phyloP scores from a whole-genome alignment of 176 grass and related monocot species.

The Zizania latifolia region DNA sequence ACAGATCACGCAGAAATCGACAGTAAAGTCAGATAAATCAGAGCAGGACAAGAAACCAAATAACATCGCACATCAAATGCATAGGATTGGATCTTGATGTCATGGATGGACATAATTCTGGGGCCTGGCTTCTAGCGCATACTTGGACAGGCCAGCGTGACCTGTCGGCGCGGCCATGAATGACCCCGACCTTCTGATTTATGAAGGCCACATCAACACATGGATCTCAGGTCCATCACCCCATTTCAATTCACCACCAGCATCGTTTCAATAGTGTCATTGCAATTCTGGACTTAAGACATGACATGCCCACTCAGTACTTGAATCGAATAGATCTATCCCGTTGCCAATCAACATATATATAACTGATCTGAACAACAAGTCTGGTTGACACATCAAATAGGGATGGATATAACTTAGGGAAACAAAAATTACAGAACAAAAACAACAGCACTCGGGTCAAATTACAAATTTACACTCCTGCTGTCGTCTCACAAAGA shows the following conservation, averaged over 20 bases:
- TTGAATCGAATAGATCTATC: neutral
- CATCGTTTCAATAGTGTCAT: too few relatives aligned
- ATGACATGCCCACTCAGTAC: neutral
- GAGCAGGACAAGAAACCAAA: neutral
- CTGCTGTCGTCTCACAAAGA: constrained; percentile 22
- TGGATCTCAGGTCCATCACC: neutral
- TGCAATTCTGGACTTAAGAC: too few relatives aligned
- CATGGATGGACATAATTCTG: constrained; percentile 17
- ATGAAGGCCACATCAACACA: constrained; percentile 1
- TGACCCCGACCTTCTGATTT: constrained; percentile 8
- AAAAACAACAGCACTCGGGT: constrained; percentile 11
- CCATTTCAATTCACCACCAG: too few relatives aligned
- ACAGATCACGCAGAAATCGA: neutral
- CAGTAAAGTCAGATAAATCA: neutral
- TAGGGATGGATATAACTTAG: constrained; percentile 18
- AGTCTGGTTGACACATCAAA: constrained; percentile 22
- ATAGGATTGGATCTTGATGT: neutral
- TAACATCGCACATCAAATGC: neutral
- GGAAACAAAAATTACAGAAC: constrained; percentile 27
- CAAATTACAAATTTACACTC: constrained; percentile 40
- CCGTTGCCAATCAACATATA: constrained; percentile 17
- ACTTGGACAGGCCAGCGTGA: neutral
- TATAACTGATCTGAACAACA: constrained; percentile 22
- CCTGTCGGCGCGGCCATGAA: constrained; percentile 21
- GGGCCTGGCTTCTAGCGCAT: neutral